A percentile compares a stretch with the other conserved stretches of the same genome.
Evolutionary conservation across 768 basidiomycete genomes (phyloP).

Genomic region (Pleurotus tuber-regium): DNA sequence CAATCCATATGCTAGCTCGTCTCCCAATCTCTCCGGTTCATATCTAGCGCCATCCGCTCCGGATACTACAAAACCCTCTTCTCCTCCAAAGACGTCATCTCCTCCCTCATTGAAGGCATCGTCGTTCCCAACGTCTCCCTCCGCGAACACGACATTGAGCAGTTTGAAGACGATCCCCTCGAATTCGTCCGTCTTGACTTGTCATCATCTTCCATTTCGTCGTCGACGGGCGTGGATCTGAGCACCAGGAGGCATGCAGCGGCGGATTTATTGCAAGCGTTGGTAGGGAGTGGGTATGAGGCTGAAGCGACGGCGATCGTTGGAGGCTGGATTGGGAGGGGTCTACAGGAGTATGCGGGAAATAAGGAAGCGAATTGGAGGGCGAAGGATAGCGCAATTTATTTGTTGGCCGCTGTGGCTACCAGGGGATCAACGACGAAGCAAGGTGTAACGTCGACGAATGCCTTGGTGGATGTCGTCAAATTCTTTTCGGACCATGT

Average conservation of each 20-base stretch:
- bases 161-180: conserved; percentile 96
- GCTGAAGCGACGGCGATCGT: conserved; percentile 85
- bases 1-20: conserved; percentile 85
- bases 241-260: conserved; percentile 91
- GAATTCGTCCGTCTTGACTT: conserved; percentile 92
- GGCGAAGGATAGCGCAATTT: conserved; percentile 91
- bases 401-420: conserved; percentile 90
- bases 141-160: conserved; percentile 86
- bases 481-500: conserved; percentile 94
- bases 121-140: conserved; percentile 92
- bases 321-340: conserved; percentile 76
- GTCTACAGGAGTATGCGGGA: conserved; percentile 64
- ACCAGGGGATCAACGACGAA: conserved; percentile 84
- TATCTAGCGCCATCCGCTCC: conserved; percentile 89
- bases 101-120: conserved; percentile 82
- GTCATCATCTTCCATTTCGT: no score
- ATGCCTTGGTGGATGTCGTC: conserved; percentile 89
- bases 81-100: conserved; percentile 77
- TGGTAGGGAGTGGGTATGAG: conserved; percentile 81
- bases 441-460: conserved; percentile 94
- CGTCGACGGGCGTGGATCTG: conserved; percentile 58
- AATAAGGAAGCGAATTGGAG: conserved; percentile 74
- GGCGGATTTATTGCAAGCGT: conserved; percentile 90
- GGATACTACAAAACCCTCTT: conserved; percentile 82
- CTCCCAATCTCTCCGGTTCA: conserved; percentile 85